Evolutionary conservation across 192 early-diverging fungal species (phyloP).

Genomic region (Coemansia sp.): DNA sequence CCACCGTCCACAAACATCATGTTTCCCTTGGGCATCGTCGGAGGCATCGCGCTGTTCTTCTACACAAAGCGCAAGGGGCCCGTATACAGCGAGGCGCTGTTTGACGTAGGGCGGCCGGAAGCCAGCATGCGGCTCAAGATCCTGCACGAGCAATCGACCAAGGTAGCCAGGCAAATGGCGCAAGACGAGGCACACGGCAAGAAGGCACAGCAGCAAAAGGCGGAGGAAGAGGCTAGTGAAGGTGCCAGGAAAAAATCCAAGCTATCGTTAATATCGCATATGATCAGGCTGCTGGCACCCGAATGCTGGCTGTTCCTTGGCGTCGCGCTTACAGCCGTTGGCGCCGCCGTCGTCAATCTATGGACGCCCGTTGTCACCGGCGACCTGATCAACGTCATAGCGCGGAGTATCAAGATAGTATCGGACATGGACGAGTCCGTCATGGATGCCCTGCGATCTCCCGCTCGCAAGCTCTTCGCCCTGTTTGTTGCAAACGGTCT

Average conservation of each 20-base stretch:
- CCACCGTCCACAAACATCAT: not conserved
- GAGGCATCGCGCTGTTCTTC: conserved; percentile 22
- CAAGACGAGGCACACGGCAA: conserved; percentile 2
- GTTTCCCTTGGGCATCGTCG: conserved; percentile 20
- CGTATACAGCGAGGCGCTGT: conserved; percentile 24
- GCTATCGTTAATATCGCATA: conserved; percentile 2
- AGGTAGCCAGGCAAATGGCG: conserved; percentile 12
- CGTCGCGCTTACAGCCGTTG: conserved; percentile 57
- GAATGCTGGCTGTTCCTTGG: conserved; percentile 55
- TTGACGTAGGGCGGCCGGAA: not conserved
- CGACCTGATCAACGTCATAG: conserved; percentile 58
- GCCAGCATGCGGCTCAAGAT: conserved; percentile 35
- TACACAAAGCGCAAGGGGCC: conserved; percentile 8
- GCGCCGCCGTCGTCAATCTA: conserved; percentile 56
- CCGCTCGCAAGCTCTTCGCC: conserved; percentile 56
- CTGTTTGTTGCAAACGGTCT: conserved; percentile 58
- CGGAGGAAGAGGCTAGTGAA: not conserved
- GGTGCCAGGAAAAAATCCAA: not conserved
- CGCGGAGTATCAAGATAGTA: conserved; percentile 29
- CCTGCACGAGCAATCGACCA: conserved; percentile 30
- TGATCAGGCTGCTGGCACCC: conserved; percentile 48
- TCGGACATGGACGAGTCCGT: conserved; percentile 18
- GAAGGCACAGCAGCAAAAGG: not conserved
- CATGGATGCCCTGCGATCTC: conserved; percentile 35
- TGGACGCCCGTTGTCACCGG: conserved; percentile 59